Percentiles rank a stretch among this genome's conserved stretches.
Evolutionary conservation across 495 filamentous ascomycete species (phyloP).

Genomic region (Podospora pseudocomata): DNA sequence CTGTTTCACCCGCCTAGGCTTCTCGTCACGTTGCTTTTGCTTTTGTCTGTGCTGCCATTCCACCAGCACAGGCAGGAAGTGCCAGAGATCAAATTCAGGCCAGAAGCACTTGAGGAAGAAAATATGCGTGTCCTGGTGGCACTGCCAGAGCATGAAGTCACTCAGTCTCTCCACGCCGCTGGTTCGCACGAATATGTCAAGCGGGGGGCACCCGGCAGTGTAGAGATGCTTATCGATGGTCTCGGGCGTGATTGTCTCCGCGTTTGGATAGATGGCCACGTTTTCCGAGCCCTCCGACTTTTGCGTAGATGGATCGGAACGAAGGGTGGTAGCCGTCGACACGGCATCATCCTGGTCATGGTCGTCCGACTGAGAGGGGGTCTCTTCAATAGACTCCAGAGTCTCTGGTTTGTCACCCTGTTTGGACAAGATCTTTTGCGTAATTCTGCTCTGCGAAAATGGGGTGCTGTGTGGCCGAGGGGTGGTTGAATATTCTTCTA

Average conservation of each 20-base stretch:
- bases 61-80: slow-evolving; percentile 85
- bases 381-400: slow-evolving; percentile 44
- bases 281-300: slow-evolving; percentile 22
- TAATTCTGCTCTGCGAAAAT: slow-evolving; percentile 84
- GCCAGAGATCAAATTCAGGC: slow-evolving; percentile 95
- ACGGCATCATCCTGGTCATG: slow-evolving; percentile 54
- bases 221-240: slow-evolving; percentile 78
- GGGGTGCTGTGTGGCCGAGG: slow-evolving; percentile 57
- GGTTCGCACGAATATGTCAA: slow-evolving; percentile 86
- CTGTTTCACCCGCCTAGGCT: slow-evolving; percentile 31
- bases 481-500: slow-evolving; percentile 73
- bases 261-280: slow-evolving; percentile 48
- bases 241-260: slow-evolving; percentile 79
- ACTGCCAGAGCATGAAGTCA: slow-evolving; percentile 99
- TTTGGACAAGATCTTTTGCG: slow-evolving; percentile 69
- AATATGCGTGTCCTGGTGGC: slow-evolving; percentile 84
- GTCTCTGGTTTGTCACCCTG: slow-evolving; percentile 48
- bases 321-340: slow-evolving; percentile 48
- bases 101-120: slow-evolving; percentile 89
- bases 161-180: slow-evolving; percentile 88
- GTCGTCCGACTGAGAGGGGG: slow-evolving; percentile 26
- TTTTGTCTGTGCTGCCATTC: slow-evolving; percentile 83
- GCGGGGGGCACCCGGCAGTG: slow-evolving; percentile 76
- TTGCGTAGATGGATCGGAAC: slow-evolving; percentile 51
- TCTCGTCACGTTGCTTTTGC: slow-evolving; percentile 43